Base-by-base conservation (phyloP, 345 rosid genomes). In the Geranium brycei region DNA sequence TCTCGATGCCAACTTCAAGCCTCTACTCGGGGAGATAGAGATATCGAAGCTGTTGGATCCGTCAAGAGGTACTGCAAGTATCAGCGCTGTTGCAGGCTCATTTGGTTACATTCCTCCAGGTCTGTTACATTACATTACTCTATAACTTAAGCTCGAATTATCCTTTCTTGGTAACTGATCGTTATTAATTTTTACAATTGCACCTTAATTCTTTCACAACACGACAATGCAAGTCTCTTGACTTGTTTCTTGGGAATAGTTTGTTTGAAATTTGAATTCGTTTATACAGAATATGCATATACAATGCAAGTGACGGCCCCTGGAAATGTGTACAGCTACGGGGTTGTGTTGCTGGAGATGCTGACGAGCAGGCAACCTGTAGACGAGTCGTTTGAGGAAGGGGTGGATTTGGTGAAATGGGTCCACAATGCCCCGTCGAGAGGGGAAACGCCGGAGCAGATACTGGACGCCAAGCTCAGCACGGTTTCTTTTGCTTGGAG, bases 31-130 rank as follows among this genome's bases (percentile, higher is more conserved):
- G 61, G 99, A 93, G 80, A 87, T 90, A 7, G 99, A 92, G 70
- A 83, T 93, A 62, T 92, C 97, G 4, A 93, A 90, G 71, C 89
- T 90, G 72, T 71, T 93, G 64, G 87, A 83, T 64, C 91, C 89
- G 17, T 81, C 87, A 1, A 78, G 86, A 79, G 99, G 95, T 1
- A 78, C 86, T 0, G 93, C 90, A 11, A 93, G 97, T 61, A 86
- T 93, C 75, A 90, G 97, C 65, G 83, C 95, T 47, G 95, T 93
- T 72, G 97, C 92, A 17, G 99, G 99, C 28, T 93, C 99, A 14
- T 85, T 86, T 38, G 97, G 99, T 35, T 93, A 90, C 68, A 88
- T 93, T 70, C 95, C 99, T 10, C 99, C 99, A 61, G 99, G 99
- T 90, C 83, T 31, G 62, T 61, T 40, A 1, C 5, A 7, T 1